These are phyloP conservation scores for Mercurialis annua DNA, from an alignment of 345 rosid species.

Conservation along the genomic window DNA sequence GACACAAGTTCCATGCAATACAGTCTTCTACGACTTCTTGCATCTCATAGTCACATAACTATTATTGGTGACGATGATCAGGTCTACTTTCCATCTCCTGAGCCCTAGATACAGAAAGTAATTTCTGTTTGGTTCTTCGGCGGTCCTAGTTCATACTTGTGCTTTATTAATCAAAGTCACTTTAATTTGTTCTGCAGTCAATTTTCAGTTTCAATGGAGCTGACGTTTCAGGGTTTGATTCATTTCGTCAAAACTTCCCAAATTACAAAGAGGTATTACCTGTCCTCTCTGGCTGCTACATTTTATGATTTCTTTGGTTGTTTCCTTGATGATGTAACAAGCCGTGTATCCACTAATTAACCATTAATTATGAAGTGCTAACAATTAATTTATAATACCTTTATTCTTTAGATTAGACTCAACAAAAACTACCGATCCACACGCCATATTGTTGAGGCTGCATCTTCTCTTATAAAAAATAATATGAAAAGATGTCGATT, in stretches of 20 bases:
- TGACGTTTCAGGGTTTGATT: conserved; percentile 81
- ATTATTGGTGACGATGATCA: conserved; percentile 97
- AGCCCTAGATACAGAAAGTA: neutral
- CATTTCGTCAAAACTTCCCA: conserved; percentile 79
- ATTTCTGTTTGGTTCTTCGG: neutral
- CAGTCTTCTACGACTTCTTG: conserved; percentile 56
- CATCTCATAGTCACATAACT: conserved; percentile 72
- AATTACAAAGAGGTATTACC: conserved; percentile 67
- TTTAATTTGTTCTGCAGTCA: conserved; percentile 51
- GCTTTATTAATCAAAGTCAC: neutral
- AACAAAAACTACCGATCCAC: conserved; percentile 82
- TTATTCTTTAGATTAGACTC: conserved; percentile 63
- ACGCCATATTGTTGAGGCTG: conserved; percentile 87
- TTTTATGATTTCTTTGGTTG: neutral
- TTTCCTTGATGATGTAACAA: conserved; percentile 5
- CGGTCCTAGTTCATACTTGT: neutral
- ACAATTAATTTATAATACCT: conserved; percentile 10
- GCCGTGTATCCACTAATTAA: neutral
- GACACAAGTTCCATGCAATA: conserved; percentile 96
- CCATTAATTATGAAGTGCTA: neutral
- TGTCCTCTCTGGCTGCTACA: conserved; percentile 8
- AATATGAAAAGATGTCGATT: conserved; percentile 61
- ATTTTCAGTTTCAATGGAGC: conserved; percentile 96
- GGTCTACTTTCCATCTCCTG: conserved; percentile 35
- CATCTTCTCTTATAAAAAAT: conserved; percentile 70